phyloP scores from a whole-genome alignment of 192 early-diverging fungal species.

The Backusella australiensis region DNA sequence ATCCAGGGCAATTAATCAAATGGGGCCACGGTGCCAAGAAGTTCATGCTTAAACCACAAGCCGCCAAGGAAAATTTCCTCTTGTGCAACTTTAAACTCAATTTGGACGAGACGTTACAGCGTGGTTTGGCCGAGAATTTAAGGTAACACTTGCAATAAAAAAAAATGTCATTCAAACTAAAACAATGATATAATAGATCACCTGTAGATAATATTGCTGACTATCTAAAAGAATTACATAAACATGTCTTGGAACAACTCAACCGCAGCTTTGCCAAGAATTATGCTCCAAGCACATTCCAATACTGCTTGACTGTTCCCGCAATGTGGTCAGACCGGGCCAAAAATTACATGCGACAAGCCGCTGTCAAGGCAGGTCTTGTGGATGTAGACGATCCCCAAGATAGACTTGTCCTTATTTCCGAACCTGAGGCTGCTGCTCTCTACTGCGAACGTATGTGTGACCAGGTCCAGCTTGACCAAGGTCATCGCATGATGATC shows the following conservation, averaged over 20 bases:
- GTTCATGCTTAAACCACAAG: slow-evolving; percentile 15
- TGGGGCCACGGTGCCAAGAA: slow-evolving; percentile 45
- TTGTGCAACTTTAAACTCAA: slow-evolving; percentile 52
- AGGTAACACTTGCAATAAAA: slow-evolving; percentile 19
- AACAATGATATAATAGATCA: not conserved
- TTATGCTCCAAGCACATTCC: slow-evolving; percentile 31
- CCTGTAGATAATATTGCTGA: slow-evolving; percentile 43
- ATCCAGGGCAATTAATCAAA: slow-evolving; percentile 37
- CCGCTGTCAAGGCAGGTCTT: slow-evolving; percentile 42
- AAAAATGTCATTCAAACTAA: too few relatives aligned
- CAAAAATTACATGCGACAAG: slow-evolving; percentile 47
- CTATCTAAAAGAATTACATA: slow-evolving; percentile 47
- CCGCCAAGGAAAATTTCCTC: slow-evolving; percentile 19
- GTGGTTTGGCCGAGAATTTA: slow-evolving; percentile 37
- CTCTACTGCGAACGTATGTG: slow-evolving; percentile 49
- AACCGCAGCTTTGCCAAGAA: slow-evolving; percentile 38
- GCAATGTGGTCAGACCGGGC: slow-evolving; percentile 52
- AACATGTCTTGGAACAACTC: slow-evolving; percentile 37
- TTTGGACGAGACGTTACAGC: slow-evolving; percentile 42
- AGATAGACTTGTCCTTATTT: slow-evolving; percentile 40
- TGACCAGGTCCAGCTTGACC: slow-evolving; percentile 35
- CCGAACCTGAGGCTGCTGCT: slow-evolving; percentile 46
- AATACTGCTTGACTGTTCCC: slow-evolving; percentile 49
- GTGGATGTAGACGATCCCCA: slow-evolving; percentile 38
- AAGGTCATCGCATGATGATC: slow-evolving; percentile 45